Evolutionary conservation across 73 alveolate genomes (phyloP).

Genomic region (Paramecium pentaurelia): DNA sequence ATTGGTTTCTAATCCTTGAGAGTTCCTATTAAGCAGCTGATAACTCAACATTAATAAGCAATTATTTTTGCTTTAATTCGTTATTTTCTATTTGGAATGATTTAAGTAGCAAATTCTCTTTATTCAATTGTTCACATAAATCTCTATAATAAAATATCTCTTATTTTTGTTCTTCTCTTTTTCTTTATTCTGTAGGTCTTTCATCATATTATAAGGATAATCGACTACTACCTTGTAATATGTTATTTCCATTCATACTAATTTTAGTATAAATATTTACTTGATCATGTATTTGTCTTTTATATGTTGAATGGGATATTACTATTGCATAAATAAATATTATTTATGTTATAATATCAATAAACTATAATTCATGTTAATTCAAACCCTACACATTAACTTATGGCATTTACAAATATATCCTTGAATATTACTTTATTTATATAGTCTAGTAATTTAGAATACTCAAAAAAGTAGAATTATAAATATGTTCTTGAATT

Average conservation of each 20-base stretch:
- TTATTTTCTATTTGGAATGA: not conserved
- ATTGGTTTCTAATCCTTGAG: not conserved
- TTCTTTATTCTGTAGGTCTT: not conserved
- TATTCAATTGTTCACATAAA: not conserved
- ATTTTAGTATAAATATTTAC: not conserved
- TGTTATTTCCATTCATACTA: not conserved
- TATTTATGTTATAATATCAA: not conserved
- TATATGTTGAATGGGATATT: not conserved
- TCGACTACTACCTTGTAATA: not conserved
- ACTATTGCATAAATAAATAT: not conserved
- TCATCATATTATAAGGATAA: not conserved
- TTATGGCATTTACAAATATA: slow-evolving; percentile 67
- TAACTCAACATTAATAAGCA: not conserved
- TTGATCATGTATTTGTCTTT: not conserved
- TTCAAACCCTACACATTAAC: slow-evolving; percentile 71
- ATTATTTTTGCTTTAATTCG: not conserved
- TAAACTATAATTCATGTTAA: slow-evolving; percentile 54
- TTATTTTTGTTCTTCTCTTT: not conserved
- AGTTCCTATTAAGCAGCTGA: not conserved
- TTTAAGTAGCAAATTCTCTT: not conserved
- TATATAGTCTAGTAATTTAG: slow-evolving; percentile 67
- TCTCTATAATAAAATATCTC: not conserved
- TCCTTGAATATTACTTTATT: slow-evolving; percentile 54
- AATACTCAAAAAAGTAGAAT: slow-evolving; percentile 71
- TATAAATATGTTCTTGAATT: no score